Conservation (phyloP, 345 rosid species). For the Populus ilicifolia region DNA sequence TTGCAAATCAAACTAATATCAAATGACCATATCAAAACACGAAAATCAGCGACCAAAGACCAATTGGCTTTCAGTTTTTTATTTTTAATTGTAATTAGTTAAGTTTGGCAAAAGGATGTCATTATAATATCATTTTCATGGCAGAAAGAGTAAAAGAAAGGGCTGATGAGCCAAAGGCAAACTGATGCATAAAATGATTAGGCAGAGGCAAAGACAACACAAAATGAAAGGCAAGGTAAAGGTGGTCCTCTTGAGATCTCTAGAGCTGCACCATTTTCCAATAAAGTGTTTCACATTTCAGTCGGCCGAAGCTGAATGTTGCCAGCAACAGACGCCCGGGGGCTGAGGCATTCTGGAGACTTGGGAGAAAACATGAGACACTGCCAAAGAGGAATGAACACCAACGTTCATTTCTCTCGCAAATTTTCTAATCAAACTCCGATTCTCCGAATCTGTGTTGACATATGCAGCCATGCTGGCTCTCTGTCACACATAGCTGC, state of each 20-base stretch:
- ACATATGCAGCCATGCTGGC: too few species aligned
- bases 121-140: background rate
- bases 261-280: background rate
- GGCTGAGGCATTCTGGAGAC: background rate
- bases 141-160: background rate
- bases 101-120: background rate
- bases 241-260: background rate
- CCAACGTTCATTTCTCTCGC: background rate
- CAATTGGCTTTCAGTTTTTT: too few species aligned
- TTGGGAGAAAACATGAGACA: too few species aligned
- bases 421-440: too few species aligned
- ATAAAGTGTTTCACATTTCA: background rate
- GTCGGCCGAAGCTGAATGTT: too few species aligned
- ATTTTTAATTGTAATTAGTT: too few species aligned
- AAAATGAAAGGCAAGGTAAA: conserved; percentile 1
- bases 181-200: background rate
- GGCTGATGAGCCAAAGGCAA: background rate
- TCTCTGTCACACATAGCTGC: background rate
- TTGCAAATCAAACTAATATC: too few species aligned
- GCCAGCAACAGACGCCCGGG: background rate
- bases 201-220: background rate
- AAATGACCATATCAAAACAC: too few species aligned
- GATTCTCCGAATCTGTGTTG: too few species aligned
- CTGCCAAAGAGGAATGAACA: background rate
- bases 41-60: too few species aligned